These are phyloP conservation scores for Cryptosporidium baileyi DNA, from an alignment of 169 alveolate genomes.

Conservation along the genomic window DNA sequence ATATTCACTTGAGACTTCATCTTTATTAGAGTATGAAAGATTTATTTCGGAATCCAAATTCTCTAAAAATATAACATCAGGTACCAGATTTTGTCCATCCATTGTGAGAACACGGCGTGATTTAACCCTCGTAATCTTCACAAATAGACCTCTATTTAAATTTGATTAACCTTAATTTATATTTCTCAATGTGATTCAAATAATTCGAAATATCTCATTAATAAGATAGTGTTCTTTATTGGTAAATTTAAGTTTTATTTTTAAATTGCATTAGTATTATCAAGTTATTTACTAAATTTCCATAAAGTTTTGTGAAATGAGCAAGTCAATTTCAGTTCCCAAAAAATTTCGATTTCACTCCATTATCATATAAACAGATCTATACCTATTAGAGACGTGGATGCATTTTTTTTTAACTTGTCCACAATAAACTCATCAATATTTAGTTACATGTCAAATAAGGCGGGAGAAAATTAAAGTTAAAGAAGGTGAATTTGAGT, in stretches of 20 bases:
- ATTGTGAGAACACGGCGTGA: not conserved
- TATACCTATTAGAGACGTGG: conserved; percentile 63
- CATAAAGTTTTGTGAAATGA: no score
- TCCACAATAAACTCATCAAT: conserved; percentile 66
- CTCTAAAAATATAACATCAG: conserved; percentile 35
- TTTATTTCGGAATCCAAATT: conserved; percentile 1
- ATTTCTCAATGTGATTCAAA: no score
- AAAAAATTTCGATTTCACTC: no score
- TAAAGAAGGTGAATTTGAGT: not conserved
- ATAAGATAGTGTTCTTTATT: no score
- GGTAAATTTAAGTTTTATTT: no score
- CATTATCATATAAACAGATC: conserved; percentile 60
- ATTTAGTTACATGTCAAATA: conserved; percentile 3
- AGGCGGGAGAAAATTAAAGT: conserved; percentile 20
- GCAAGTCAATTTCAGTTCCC: no score
- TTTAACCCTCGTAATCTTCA: not conserved
- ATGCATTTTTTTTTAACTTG: conserved; percentile 16
- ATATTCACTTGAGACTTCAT: not conserved
- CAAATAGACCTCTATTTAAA: not conserved
- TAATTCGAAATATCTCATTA: no score
- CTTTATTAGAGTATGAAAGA: not conserved
- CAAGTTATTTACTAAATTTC: not conserved
- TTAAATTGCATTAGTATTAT: no score
- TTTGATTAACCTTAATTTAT: not conserved
- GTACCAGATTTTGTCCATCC: conserved; percentile 3